Base-by-base conservation (phyloP, 768 basidiomycete genomes). In the Pleurotus pulmonarius region DNA sequence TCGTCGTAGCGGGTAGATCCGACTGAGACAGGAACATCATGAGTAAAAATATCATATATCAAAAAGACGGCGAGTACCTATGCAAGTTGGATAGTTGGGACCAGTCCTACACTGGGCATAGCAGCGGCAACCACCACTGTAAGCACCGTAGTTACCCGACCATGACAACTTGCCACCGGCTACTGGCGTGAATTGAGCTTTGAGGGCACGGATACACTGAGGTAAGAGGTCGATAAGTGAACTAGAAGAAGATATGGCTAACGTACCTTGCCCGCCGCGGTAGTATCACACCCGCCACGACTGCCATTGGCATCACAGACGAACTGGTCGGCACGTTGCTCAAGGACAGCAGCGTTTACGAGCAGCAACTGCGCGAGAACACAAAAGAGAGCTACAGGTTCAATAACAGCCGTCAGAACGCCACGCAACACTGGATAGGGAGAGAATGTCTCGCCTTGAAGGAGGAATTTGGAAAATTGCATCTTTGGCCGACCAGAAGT, bases 51-150 rank as follows among this genome's bases (percentile, higher is more conserved):
- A 8, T 3, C 26, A 39, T 22, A 39, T 15, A 52, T 37, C 9
- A 39, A 40, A 4, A 20, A 41, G 51, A 22, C 38, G 8, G 8
- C 29, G 29, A 29, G 8, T 39, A 52, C 51, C 51, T 13, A 39
- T 20, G 38, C 51, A 52, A 38, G n/a, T 39, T 20, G 51, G 51
- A 15, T 39, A 52, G 39, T 52, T 24, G 18, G 38, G 34, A 1
- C 51, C 51, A 16, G 51, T 52, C 12, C 51, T 38, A 39, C 51
- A 52, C 20, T 39, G 38, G 5, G 51, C 51, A 15, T 52, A 52
- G 39, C 51, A 52, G n/a, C 51, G 51, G 51, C 51, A 52, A 9
- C 51, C 51, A 24, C 51, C 51, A 15, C 13, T 12, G 26, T 39
- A 52, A 5, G 51, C 51, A 6, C 51, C 51, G 26, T 52, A 52